Evolutionary conservation across 305 asterid genomes (phyloP).

Genomic region (Solanum hybrid): DNA sequence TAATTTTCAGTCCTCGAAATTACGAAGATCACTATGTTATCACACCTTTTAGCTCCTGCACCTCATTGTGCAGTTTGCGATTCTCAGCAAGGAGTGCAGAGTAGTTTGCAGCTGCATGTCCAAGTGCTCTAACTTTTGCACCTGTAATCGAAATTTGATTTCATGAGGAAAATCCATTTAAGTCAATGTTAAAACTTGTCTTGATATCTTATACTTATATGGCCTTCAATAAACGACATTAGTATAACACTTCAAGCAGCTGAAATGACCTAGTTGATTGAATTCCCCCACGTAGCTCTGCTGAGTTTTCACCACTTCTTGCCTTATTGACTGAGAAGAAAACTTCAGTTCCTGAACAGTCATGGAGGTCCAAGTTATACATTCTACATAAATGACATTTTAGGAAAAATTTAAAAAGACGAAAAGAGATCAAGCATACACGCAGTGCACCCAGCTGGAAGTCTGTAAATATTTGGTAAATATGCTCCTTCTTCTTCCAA

Average conservation of each 20-base stretch:
- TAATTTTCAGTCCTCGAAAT: background rate
- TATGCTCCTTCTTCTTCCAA: conserved; percentile 57
- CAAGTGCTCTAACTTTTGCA: conserved; percentile 38
- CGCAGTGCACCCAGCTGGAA: conserved; percentile 73
- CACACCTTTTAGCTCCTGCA: conserved; percentile 85
- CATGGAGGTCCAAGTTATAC: background rate
- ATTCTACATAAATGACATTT: background rate
- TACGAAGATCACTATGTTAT: background rate
- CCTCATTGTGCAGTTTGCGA: conserved; percentile 74
- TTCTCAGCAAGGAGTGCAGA: conserved; percentile 61
- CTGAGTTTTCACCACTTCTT: conserved; percentile 55
- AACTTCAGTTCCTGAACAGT: conserved; percentile 59
- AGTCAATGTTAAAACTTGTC: background rate
- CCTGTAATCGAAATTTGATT: conserved; percentile 28
- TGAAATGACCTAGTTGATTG: conserved; percentile 39
- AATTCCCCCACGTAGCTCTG: conserved; percentile 55
- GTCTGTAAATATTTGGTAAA: conserved; percentile 52
- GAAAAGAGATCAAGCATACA: conserved; percentile 31
- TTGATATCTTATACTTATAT: background rate
- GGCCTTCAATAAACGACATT: background rate
- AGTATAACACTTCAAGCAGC: background rate
- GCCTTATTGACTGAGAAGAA: conserved; percentile 66
- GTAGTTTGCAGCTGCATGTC: conserved; percentile 59
- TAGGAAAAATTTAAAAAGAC: background rate
- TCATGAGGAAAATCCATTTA: background rate